Base-by-base conservation (phyloP, 2,329 filamentous ascomycete genomes). In the Samsoniella hepiali region DNA sequence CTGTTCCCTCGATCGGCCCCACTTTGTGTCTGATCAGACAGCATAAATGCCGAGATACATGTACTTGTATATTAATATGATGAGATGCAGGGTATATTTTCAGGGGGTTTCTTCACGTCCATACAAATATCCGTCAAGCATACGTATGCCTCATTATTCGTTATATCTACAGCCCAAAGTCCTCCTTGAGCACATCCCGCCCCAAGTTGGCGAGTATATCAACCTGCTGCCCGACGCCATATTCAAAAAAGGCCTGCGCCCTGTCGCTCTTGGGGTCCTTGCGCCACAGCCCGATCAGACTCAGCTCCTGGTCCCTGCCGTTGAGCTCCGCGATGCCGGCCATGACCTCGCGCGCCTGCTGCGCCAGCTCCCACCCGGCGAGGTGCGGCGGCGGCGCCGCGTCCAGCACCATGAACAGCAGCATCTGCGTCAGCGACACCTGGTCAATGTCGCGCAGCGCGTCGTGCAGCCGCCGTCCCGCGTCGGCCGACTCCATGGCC, bases 351-450 rank as follows among this genome's bases (percentile, higher is more conserved):
- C 70, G 75, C 2, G 83, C 82, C 57, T 78, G 71, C 2, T 68
- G 69, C 40, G 78, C 69, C 2, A 84, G 73, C 32, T 76, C 76
- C 79, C 82, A 85, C 7, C 79, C 77, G 7, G 76, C 72, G 6
- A 76, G 76, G 65, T 81, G 78, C 5, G 75, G 79, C 34, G 71
- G 67, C 0, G 77, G 77, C 1, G 74, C 77, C 53, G 79, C 76
- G 36, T 76, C 72, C 27, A 80, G 66, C 13, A 82, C 75, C 68
- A 87, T 76, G 44, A 79, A 73, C 61, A 86, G 73, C 15, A 87
- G 69, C 62, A 80, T 80, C 67, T 87, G 82, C 65, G 81, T 82
- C 57, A 85, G 72, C 10, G 79, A 81, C 3, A 83, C 77, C 65
- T 83, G 82, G 63, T 86, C 84, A 10, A 82, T 77, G 17, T 77